Conservation (phyloP, 495 filamentous ascomycete species). For the Daldinia decipiens region DNA sequence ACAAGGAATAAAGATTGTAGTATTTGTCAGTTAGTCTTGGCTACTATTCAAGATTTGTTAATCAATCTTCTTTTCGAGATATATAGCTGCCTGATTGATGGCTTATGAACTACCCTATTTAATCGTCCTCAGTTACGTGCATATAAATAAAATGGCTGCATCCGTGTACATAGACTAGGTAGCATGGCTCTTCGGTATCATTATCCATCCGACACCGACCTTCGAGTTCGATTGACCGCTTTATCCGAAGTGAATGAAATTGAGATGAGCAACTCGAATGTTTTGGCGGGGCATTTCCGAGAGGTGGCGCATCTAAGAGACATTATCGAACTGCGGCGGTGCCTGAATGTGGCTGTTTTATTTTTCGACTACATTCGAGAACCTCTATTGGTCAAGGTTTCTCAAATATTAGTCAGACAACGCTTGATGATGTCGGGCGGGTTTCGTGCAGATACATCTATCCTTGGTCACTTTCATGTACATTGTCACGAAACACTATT, state of each 20-base stretch:
- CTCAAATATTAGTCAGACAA: constrained; percentile 16
- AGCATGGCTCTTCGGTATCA: not conserved
- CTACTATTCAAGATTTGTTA: too few relatives aligned
- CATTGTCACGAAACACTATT: constrained; percentile 32
- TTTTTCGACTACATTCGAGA: constrained; percentile 21
- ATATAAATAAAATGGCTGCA: too few relatives aligned
- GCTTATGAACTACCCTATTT: too few relatives aligned
- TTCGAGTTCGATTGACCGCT: constrained; percentile 33
- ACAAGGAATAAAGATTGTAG: not conserved
- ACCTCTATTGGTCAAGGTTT: constrained; percentile 22
- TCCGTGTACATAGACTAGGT: too few relatives aligned
- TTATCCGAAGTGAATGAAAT: constrained; percentile 30
- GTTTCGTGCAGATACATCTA: constrained; percentile 27
- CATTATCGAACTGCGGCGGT: constrained; percentile 20
- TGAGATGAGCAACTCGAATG: constrained; percentile 24
- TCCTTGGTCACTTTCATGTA: constrained; percentile 8
- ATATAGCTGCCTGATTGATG: too few relatives aligned
- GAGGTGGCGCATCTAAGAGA: not conserved
- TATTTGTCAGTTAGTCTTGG: too few relatives aligned
- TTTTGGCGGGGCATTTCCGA: constrained; percentile 18
- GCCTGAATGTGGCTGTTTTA: constrained; percentile 21
- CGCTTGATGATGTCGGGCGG: constrained; percentile 40
- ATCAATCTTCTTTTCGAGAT: too few relatives aligned
- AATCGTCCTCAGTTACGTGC: too few relatives aligned
- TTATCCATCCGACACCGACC: constrained; percentile 18